phyloP scores from a whole-genome alignment of 139 green algal species.

The Chlorella vulgaris region DNA sequence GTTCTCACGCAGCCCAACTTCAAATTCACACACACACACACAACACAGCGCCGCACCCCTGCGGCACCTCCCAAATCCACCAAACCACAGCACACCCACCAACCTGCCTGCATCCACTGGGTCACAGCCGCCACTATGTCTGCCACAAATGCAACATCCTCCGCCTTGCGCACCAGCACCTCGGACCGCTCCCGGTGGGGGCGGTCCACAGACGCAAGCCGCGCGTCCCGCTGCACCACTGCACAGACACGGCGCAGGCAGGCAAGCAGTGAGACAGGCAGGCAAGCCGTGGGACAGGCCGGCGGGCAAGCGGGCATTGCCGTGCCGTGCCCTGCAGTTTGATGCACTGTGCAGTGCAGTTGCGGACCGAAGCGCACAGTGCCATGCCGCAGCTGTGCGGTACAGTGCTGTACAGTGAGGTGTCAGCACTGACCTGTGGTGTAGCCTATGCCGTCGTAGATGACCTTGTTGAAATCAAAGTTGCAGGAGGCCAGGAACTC shows the following conservation, averaged over 20 bases:
- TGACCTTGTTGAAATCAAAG: constrained; percentile 89
- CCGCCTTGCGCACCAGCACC: constrained; percentile 42
- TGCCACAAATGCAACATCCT: constrained; percentile 57
- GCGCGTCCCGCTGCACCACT: constrained; percentile 23
- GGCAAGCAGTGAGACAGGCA: background rate
- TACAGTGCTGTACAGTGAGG: no score
- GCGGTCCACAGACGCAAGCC: constrained; percentile 17
- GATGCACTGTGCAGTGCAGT: background rate
- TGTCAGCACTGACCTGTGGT: constrained; percentile 56
- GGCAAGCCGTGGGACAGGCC: background rate
- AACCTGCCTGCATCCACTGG: constrained; percentile 53
- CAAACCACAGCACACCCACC: background rate
- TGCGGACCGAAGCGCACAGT: no score
- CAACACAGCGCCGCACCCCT: background rate
- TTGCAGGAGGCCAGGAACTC: constrained; percentile 68
- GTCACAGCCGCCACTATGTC: constrained; percentile 40
- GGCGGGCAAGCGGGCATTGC: no score
- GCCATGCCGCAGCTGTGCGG: no score
- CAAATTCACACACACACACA: no score
- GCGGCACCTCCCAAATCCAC: background rate
- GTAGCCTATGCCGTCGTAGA: constrained; percentile 74
- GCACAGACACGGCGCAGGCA: background rate
- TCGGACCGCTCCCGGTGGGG: background rate
- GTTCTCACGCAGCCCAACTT: no score
- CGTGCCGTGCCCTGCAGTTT: background rate